A percentile compares a stretch with the other conserved stretches of the same genome.
Conservation (phyloP, 1,139 yeast genomes). For the Ogataea hybrid region DNA sequence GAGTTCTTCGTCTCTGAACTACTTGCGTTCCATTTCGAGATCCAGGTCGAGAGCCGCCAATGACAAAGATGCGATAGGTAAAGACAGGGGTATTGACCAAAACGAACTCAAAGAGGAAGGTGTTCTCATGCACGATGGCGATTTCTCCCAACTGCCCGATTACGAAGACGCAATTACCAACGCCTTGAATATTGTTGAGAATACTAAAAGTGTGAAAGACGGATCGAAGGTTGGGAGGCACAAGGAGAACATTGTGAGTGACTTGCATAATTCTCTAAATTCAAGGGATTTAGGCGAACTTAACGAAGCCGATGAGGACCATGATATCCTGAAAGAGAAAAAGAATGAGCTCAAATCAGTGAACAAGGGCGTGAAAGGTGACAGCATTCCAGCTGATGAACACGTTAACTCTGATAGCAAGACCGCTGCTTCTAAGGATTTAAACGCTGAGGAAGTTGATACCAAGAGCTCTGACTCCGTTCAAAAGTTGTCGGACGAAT, state of each 20-base stretch:
- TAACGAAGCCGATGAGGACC: conserved; percentile 23
- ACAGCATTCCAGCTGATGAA: background rate
- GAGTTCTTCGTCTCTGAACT: conserved; percentile 35
- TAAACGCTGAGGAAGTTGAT: too few species aligned
- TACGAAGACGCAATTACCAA: conserved; percentile 36
- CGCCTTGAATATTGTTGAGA: conserved; percentile 31
- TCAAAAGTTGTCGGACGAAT: too few species aligned
- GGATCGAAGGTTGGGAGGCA: conserved; percentile 15
- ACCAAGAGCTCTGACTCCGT: too few species aligned
- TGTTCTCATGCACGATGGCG: conserved; percentile 34
- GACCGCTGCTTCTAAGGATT: too few species aligned
- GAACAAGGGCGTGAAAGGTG: conserved; percentile 10
- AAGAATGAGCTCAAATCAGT: conserved; percentile 9
- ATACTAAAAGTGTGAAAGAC: conserved; percentile 18
- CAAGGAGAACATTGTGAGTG: conserved; percentile 15
- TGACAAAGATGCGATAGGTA: conserved; percentile 29
- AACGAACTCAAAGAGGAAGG: conserved; percentile 37
- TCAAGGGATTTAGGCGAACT: conserved; percentile 24
- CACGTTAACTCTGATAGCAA: too few species aligned
- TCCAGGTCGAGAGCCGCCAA: conserved; percentile 50
- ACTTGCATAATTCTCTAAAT: conserved; percentile 14
- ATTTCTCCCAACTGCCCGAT: conserved; percentile 30
- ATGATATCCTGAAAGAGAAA: conserved; percentile 12
- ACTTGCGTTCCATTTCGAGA: conserved; percentile 59
- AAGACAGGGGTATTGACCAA: conserved; percentile 22